Evolutionary conservation across 1,139 yeast species (phyloP).

Genomic region (Suhomyces kunorum): DNA sequence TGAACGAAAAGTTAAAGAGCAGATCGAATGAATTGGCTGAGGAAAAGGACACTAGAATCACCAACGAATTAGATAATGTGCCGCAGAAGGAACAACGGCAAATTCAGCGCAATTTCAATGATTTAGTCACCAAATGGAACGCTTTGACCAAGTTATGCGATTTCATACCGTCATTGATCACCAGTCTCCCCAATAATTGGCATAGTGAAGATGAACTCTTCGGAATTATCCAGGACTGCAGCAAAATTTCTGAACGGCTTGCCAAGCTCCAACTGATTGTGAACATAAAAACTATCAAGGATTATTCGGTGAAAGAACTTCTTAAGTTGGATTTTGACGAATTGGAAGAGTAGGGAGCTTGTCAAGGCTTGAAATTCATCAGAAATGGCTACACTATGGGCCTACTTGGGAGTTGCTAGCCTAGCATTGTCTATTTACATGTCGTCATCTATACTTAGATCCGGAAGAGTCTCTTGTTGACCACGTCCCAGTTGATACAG

Average conservation of each 20-base stretch:
- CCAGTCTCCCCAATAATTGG: constrained; percentile 41
- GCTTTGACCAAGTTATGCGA: constrained; percentile 29
- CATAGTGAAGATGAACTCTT: constrained; percentile 30
- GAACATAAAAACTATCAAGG: constrained; percentile 14
- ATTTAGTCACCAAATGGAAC: constrained; percentile 28
- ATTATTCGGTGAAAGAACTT: constrained; percentile 9
- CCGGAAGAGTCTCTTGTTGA: constrained; percentile 60
- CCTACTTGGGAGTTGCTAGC: no score
- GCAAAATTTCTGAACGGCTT: constrained; percentile 24
- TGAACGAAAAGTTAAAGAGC: constrained; percentile 5
- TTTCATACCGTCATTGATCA: constrained; percentile 33
- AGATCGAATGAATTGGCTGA: constrained; percentile 6
- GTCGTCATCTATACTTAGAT: constrained; percentile 22
- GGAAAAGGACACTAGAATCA: constrained; percentile 11
- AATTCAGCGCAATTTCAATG: constrained; percentile 12
- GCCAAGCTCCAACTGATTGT: constrained; percentile 24
- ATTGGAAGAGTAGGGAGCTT: constrained; percentile 2
- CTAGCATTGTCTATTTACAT: constrained; percentile 10
- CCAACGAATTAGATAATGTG: constrained; percentile 17
- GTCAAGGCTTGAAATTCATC: no score
- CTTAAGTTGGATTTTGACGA: constrained; percentile 14
- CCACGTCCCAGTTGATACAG: constrained; percentile 83
- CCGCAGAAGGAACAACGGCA: constrained; percentile 6
- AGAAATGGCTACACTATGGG: no score
- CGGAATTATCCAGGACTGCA: constrained; percentile 32